phyloP scores from a whole-genome alignment of 108 stramenopile species.

The Mediolabrus comicus region DNA sequence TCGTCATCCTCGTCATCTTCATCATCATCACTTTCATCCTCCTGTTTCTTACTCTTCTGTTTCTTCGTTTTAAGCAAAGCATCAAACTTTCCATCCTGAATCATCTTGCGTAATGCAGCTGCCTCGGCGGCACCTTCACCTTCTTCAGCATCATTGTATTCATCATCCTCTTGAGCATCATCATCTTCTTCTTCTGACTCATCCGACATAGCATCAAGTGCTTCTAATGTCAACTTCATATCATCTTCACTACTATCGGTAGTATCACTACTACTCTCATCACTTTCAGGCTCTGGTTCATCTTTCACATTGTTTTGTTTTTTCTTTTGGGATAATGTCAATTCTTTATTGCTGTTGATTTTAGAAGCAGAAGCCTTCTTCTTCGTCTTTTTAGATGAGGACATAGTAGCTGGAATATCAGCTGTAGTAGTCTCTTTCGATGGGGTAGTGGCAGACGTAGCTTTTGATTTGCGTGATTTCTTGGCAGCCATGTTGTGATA shows the following conservation, averaged over 20 bases:
- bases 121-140: conserved; percentile 55
- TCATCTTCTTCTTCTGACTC: conserved; percentile 22
- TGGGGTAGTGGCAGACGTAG: not conserved
- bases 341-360: not conserved
- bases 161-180: conserved; percentile 33
- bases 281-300: not conserved
- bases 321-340: not conserved
- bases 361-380: not conserved
- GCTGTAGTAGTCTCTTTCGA: not conserved
- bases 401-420: not conserved
- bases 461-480: not conserved
- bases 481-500: not conserved
- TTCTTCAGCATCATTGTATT: conserved; percentile 46
- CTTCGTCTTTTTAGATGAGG: not conserved
- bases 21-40: conserved; percentile 8
- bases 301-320: not conserved
- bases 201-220: conserved; percentile 50
- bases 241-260: conserved; percentile 17
- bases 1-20: not conserved
- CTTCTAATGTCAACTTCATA: conserved; percentile 35
- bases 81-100: conserved; percentile 40
- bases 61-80: conserved; percentile 1
- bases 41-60: not conserved
- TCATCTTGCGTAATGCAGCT: conserved; percentile 53
- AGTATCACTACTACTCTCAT: not conserved